phyloP scores from a whole-genome alignment of 805 yeast genomes.

The Cyberlindnera subsufficiens region DNA sequence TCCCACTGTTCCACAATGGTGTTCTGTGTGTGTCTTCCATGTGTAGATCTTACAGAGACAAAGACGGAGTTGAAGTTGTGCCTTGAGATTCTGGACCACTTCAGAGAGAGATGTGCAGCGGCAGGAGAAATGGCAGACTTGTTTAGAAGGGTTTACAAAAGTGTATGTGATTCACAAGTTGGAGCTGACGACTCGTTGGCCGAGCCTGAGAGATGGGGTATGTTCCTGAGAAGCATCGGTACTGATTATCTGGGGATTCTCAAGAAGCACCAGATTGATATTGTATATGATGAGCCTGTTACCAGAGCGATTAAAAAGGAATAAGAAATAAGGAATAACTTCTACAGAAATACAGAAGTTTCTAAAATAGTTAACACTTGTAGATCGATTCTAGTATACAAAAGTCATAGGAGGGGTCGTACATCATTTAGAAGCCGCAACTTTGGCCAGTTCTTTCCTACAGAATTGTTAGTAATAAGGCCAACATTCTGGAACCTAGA shows the following conservation, averaged over 20 bases:
- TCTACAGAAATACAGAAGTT: too few species aligned
- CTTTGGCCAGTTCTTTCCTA: conserved; percentile 20
- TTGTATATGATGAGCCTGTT: conserved; percentile 21
- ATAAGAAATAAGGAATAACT: neutral
- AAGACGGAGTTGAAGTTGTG: conserved; percentile 41
- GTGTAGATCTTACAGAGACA: conserved; percentile 39
- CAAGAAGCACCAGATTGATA: conserved; percentile 36
- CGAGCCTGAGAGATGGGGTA: conserved; percentile 25
- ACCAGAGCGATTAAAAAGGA: conserved; percentile 3
- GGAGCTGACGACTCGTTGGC: neutral
- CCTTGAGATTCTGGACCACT: conserved; percentile 40
- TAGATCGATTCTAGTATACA: neutral
- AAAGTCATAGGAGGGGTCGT: neutral
- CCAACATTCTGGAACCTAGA: too few species aligned
- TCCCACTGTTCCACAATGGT: conserved; percentile 42
- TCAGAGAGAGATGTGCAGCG: conserved; percentile 41
- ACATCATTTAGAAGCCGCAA: conserved; percentile 17
- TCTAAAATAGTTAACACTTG: too few species aligned
- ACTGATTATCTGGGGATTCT: conserved; percentile 41
- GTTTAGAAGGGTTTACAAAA: conserved; percentile 16
- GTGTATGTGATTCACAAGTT: neutral
- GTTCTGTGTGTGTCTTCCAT: conserved; percentile 41
- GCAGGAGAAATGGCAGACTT: conserved; percentile 40
- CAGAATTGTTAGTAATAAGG: neutral
- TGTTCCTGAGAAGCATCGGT: conserved; percentile 37